Evolutionary conservation across 805 yeast genomes (phyloP), one percentile per base, ranked within the genome.

Genomic region (Candida namnaoensis): DNA sequence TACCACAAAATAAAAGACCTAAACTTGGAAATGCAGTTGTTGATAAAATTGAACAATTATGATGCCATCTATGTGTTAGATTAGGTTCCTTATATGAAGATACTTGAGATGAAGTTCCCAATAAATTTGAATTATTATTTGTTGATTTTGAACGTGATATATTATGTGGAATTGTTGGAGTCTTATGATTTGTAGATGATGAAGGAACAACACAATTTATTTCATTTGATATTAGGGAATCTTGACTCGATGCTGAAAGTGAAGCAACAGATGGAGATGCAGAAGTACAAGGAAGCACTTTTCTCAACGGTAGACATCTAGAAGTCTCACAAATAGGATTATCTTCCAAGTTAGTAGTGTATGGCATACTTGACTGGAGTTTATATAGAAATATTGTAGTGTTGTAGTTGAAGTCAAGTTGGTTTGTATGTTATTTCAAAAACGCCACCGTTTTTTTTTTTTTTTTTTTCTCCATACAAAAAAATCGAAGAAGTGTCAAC

Each of bases 1-100:
- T 88, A 9, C 99, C 99, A 42, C 95, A 93, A 56, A 86, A 84
- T 5, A 91, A 48, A 7, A 82, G 59, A 32, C 71, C 71, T 44
- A 70, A 66, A 26, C 61, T 58, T 0, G 86, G 83, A 23, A 83
- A 78, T 8, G 83, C 71, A 7, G 76, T 72, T 4, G 79, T 75
- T 38, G 95, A 82, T 7, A 93, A 71, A 14, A 90, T 80, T 1
- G 95, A 81, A 50, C 76, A 79, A 2, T 72, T 63, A 47, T 78
- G 80, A 26, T 75, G 71, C 98, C 98, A 91, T 52, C 74, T 69
- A 58, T 91, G 96, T 2, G 81, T 59, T 32, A 75, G 53, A 2
- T 44, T 37, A 23, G 55, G 51, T 4, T 13, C 30, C 3, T 19
- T 19, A 27, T 7, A 27, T 9, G 8, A 27, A 3, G 30, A 27